Evolutionary conservation across 192 early-diverging fungal genomes (phyloP), one percentile per base, ranked within the genome.

Genomic region (Diversispora epigaea): DNA sequence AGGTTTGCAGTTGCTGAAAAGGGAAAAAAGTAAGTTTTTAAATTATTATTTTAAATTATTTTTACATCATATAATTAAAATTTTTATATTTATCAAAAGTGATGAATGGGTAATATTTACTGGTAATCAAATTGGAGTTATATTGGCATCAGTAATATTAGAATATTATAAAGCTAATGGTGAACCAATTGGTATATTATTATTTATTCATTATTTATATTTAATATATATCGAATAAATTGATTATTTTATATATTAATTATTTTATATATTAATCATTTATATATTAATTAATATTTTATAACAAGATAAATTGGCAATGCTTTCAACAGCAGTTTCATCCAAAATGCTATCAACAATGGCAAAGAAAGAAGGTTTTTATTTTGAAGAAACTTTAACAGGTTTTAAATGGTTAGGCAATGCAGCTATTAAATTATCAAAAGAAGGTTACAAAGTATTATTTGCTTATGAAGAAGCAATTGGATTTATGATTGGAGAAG

Each of bases 361-460:
- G 81, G 92, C 92, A 0, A 80, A 83, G 19, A 78, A 78, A 6
- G 91, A 95, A 73, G 93, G 94, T 9, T 87, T 96, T 73, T 82
- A 83, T 47, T 98, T 94, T 79, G 90, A 91, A 54, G 96, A 97
- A 77, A 96, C 96, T 2, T 84, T 97, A 57, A 98, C 96, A 10
- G 96, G 96, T 40, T 97, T 98, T 87, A 98, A 98, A 80, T 98
- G 94, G 93, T 88, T 98, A 68, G 92, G 93, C 21, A 98, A 96
- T 80, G 82, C 86, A 45, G 91, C 91, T 41, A 86, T 91, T 43
- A 83, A 87, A 10, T 73, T 97, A 77, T 84, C 87, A 71, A 76
- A 82, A 15, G 76, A 88, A 72, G 92, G 92, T 15, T 86, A 87
- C 55, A 72, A 88, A 69, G 90, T 90, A 6, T 82, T 90, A 25